Evolutionary conservation across 140 eudicot genomes (phyloP).

Genomic region (Senecio squalidus): DNA sequence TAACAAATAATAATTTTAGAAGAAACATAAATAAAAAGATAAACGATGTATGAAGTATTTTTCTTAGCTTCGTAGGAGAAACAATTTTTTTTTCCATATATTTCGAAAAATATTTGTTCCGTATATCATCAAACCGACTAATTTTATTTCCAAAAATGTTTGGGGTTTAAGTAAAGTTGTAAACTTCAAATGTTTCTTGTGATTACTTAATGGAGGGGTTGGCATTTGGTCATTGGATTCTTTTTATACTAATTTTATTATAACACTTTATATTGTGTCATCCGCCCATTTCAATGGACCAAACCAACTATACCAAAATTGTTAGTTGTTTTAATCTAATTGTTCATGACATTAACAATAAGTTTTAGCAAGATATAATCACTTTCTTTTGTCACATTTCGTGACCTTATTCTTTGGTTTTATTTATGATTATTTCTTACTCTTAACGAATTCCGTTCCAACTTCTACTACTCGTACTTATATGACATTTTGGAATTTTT

Average conservation of each 20-base stretch:
- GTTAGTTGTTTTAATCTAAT: constrained; percentile 9
- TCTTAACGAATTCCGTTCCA: neutral
- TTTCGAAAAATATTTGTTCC: too few species aligned
- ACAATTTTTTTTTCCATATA: too few species aligned
- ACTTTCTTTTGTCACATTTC: too few species aligned
- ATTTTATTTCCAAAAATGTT: too few species aligned
- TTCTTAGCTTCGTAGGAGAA: too few species aligned
- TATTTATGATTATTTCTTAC: neutral
- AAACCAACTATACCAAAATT: constrained; percentile 16
- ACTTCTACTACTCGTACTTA: neutral
- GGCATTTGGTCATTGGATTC: constrained; percentile 26
- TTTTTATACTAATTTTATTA: constrained; percentile 3
- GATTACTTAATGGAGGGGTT: constrained; percentile 6
- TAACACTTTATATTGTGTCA: constrained; percentile 20
- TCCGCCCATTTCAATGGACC: constrained; percentile 33
- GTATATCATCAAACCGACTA: too few species aligned
- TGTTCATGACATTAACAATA: too few species aligned
- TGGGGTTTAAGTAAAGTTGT: too few species aligned
- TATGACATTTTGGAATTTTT: neutral
- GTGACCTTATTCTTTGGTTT: too few species aligned
- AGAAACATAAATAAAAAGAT: neutral
- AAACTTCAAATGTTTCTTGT: neutral
- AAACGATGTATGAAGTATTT: too few species aligned
- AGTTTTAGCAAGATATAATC: too few species aligned
- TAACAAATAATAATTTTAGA: neutral